A percentile compares a stretch with the other conserved stretches of the same genome.
These are phyloP conservation scores for Asterionellopsis glacialis DNA, from an alignment of 108 stramenopile species.

Conservation along the genomic window DNA sequence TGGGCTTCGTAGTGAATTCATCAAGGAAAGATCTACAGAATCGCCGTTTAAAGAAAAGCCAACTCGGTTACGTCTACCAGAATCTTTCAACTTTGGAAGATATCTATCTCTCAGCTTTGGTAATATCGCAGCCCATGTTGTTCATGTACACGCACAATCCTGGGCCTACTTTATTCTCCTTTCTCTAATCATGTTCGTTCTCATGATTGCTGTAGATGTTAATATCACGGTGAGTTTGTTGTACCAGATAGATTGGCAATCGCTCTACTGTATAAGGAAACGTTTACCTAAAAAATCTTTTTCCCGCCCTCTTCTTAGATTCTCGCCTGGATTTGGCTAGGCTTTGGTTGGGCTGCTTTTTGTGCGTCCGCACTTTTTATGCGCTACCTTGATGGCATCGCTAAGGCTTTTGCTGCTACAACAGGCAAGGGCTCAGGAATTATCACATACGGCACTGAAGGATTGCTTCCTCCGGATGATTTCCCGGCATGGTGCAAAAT, in stretches of 20 bases:
- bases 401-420: not conserved
- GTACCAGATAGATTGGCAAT: too few species aligned
- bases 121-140: constrained; percentile 20
- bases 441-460: not conserved
- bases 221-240: constrained; percentile 17
- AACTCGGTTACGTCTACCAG: not conserved
- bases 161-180: constrained; percentile 28
- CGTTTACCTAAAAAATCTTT: not conserved
- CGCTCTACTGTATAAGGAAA: too few species aligned
- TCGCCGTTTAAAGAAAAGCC: constrained; percentile 22
- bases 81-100: constrained; percentile 33
- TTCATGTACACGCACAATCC: constrained; percentile 14
- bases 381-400: not conserved
- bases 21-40: constrained; percentile 24
- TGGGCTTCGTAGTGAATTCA: constrained; percentile 33
- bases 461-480: not conserved
- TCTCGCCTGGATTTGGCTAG: constrained; percentile 33
- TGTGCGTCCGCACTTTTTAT: constrained; percentile 15
- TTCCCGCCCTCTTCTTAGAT: not conserved
- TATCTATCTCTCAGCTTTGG: constrained; percentile 24
- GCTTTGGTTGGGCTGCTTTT: constrained; percentile 22
- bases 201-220: constrained; percentile 6
- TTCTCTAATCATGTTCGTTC: constrained; percentile 13
- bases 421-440: not conserved
- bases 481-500: not conserved